These are phyloP conservation scores for Penicillium coffeae DNA, from an alignment of 495 filamentous ascomycete genomes.

Conservation along the genomic window DNA sequence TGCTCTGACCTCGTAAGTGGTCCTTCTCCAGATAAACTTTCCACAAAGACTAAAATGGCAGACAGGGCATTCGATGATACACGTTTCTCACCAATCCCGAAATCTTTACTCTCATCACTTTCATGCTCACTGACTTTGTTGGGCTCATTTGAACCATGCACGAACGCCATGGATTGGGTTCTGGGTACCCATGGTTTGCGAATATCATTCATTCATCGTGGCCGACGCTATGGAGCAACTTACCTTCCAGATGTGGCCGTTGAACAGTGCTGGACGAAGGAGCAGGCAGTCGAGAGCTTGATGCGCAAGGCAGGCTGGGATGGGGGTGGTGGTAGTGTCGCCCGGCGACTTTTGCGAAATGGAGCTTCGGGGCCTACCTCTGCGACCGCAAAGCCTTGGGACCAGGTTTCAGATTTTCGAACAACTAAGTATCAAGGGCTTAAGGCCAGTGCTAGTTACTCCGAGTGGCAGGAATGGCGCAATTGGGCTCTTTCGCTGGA, in stretches of 20 bases:
- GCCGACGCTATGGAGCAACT: constrained; percentile 61
- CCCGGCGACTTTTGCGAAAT: constrained; percentile 38
- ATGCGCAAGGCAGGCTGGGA: constrained; percentile 94
- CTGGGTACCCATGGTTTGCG: constrained; percentile 81
- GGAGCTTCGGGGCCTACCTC: constrained; percentile 8
- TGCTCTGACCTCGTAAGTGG: constrained; percentile 73
- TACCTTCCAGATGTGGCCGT: constrained; percentile 89
- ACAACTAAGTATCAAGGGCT: constrained; percentile 79
- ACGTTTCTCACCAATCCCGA: constrained; percentile 73
- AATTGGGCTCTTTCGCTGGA: constrained; percentile 59
- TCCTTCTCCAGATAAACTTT: neutral
- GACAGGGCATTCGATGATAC: constrained; percentile 76
- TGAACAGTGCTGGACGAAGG: constrained; percentile 95
- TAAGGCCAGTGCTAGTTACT: constrained; percentile 64
- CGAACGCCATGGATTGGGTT: constrained; percentile 76
- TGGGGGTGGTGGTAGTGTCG: constrained; percentile 44
- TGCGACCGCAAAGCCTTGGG: constrained; percentile 52
- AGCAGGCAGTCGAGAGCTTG: constrained; percentile 81
- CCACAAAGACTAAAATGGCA: neutral
- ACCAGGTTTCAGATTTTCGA: constrained; percentile 63
- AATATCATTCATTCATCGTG: constrained; percentile 67
- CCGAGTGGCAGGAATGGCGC: constrained; percentile 72
- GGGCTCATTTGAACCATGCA: constrained; percentile 69
- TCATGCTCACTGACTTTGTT: constrained; percentile 71
- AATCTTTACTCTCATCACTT: constrained; percentile 62